Evolutionary conservation across 306 rosid genomes (phyloP).

Genomic region (Dryas drummondii): DNA sequence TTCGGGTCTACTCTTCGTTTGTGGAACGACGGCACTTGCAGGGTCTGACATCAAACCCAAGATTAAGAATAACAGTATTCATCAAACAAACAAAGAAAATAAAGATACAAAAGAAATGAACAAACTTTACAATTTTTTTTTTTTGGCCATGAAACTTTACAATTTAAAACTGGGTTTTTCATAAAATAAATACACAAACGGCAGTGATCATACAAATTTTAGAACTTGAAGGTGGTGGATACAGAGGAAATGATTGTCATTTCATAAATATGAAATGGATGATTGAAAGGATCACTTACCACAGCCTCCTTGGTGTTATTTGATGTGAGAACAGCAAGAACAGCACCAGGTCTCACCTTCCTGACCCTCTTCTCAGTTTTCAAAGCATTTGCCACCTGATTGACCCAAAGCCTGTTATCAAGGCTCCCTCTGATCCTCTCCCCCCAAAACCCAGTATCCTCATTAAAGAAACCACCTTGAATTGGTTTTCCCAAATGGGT

Average conservation of each 20-base stretch:
- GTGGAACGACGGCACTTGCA: conserved; percentile 53
- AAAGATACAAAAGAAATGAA: background rate
- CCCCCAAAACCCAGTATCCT: conserved; percentile 53
- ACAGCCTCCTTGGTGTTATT: conserved; percentile 39
- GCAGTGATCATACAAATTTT: background rate
- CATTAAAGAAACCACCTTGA: conserved; percentile 37
- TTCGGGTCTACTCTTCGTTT: conserved; percentile 65
- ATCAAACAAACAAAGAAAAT: conserved; percentile 17
- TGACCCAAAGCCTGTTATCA: conserved; percentile 39
- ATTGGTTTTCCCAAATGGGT: conserved; percentile 37
- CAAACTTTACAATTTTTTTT: background rate
- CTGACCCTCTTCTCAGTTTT: conserved; percentile 43
- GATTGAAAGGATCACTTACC: conserved; percentile 46
- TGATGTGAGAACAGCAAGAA: conserved; percentile 65
- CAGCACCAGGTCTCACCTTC: conserved; percentile 48
- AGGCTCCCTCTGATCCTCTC: conserved; percentile 52
- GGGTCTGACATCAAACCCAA: conserved; percentile 45
- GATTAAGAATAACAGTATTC: conserved; percentile 12
- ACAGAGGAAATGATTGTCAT: background rate
- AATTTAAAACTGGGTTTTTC: background rate
- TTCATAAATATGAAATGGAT: conserved; percentile 4
- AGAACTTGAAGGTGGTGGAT: background rate
- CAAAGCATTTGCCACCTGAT: conserved; percentile 30
- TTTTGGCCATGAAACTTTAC: background rate
- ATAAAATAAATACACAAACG: background rate